phyloP scores from a whole-genome alignment of 208 protist species.

The Acanthamoeba castellanii region DNA sequence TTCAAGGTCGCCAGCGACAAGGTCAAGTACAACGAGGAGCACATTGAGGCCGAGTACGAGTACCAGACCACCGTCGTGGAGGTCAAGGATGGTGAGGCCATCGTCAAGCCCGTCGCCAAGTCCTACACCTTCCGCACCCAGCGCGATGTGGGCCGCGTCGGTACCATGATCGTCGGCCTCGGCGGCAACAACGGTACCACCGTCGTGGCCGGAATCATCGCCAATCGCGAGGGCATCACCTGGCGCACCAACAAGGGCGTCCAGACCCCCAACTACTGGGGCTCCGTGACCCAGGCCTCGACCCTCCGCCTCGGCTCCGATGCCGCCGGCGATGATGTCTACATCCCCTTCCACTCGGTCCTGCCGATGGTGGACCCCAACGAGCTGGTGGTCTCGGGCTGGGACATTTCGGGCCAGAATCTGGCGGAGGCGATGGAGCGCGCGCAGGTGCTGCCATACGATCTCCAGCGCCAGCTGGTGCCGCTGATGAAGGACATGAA shows the following conservation, averaged over 20 bases:
- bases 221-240: conserved; percentile 94
- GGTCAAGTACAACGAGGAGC: conserved; percentile 65
- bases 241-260: conserved; percentile 96
- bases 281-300: conserved; percentile 97
- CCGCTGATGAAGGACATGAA: conserved; percentile 93
- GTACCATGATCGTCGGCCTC: conserved; percentile 97
- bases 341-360: conserved; percentile 95
- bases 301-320: conserved; percentile 96
- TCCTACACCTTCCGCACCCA: conserved; percentile 94
- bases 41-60: conserved; percentile 53
- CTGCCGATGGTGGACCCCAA: conserved; percentile 98
- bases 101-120: conserved; percentile 84
- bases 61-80: conserved; percentile 55
- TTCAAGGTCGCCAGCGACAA: conserved; percentile 57
- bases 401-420: conserved; percentile 97
- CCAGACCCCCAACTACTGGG: conserved; percentile 97
- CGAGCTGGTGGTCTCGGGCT: conserved; percentile 97
- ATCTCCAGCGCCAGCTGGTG: conserved; percentile 94
- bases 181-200: conserved; percentile 99
- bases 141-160: conserved; percentile 91
- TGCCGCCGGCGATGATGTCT: conserved; percentile 93
- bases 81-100: conserved; percentile 16
- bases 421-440: conserved; percentile 96
- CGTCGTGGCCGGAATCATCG: conserved; percentile 96
- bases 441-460: conserved; percentile 95